Base-by-base conservation (phyloP, 1,284 basidiomycete species). In the Coniferiporia weirii region DNA sequence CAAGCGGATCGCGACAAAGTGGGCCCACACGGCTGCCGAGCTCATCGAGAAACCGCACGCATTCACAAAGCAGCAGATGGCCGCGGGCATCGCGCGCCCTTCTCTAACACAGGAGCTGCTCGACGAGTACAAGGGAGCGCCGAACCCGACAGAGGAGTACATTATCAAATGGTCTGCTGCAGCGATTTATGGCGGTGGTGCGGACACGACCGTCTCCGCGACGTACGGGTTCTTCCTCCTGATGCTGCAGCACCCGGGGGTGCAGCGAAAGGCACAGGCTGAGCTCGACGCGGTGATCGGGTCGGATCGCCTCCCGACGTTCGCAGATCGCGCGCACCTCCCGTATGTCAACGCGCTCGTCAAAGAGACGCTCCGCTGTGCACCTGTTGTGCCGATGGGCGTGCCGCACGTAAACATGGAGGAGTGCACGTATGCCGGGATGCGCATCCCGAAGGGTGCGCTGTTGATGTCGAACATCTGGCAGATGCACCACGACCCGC, bases 211-310 rank as follows among this genome's bases (percentile, higher is more conserved):
- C 5, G 57, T 58, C 12, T 58, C 60, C 17, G 57, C 60, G 13
- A 54, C 65, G 3, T 52, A 56, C 36, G 54, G 61, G 5, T 65
- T 66, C 52, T 54, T 63, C 49, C 62, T 61, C 17, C 56, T 63
- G 10, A 64, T 67, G 63, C 17, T 63, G 12, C 59, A 64, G 49
- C 68, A 64, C 49, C 65, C 63, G 8, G 63, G 66, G n/a, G 56
- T 62, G 5, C 66, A 66, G 38, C 49, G 40, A 7, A 62, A 59
- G 20, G 64, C 66, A 17, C 70, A 71, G 40, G 35, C 58, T 8
- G 71, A 72, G 57, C 58, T 72, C 34, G 69, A 72, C 53, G 20
- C 22, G 4, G 62, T 72, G 13, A 64, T 69, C 19, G 65, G 65
- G 1, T 15, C 54, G 4, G 57, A 64, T 10, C 63, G 69, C 36